These are phyloP conservation scores for Sugiyamaella novakii DNA, from an alignment of 1,139 yeast genomes.

Conservation along the genomic window DNA sequence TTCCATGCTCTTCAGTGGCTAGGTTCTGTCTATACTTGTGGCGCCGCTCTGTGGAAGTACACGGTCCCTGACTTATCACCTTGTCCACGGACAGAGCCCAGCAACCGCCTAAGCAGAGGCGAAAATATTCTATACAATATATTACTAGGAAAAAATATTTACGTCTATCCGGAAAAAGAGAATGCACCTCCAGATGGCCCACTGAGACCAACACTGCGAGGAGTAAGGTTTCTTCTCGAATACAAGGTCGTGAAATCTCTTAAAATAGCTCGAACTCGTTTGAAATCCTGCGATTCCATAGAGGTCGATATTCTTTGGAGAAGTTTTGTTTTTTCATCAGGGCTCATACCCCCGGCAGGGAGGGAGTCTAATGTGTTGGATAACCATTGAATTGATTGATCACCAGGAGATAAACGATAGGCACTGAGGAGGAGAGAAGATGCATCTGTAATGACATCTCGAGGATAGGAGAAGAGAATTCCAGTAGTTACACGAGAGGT, in stretches of 20 bases:
- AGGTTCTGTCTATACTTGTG: no score
- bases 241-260: slow-evolving; percentile 83
- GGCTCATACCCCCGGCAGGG: slow-evolving; percentile 61
- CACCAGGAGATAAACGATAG: slow-evolving; percentile 54
- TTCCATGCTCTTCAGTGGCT: no score
- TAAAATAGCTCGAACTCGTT: slow-evolving; percentile 69
- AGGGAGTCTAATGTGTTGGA: slow-evolving; percentile 55
- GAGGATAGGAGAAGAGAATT: slow-evolving; percentile 68
- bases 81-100: not conserved
- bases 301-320: slow-evolving; percentile 60
- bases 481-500: slow-evolving; percentile 62
- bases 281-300: slow-evolving; percentile 66
- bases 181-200: slow-evolving; percentile 6
- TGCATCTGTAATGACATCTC: slow-evolving; percentile 72
- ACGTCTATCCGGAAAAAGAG: slow-evolving; percentile 16
- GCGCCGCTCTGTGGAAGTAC: no score
- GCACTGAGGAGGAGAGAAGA: slow-evolving; percentile 71
- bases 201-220: slow-evolving; percentile 14
- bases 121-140: slow-evolving; percentile 13
- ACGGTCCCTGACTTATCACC: no score
- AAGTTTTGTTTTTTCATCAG: slow-evolving; percentile 65
- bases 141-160: not conserved
- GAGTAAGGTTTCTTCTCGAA: slow-evolving; percentile 53
- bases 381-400: slow-evolving; percentile 60
- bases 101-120: not conserved